Evolutionary conservation across 768 basidiomycete genomes (phyloP), one percentile per base, ranked within the genome.

Genomic region (Hortiboletus campestris): DNA sequence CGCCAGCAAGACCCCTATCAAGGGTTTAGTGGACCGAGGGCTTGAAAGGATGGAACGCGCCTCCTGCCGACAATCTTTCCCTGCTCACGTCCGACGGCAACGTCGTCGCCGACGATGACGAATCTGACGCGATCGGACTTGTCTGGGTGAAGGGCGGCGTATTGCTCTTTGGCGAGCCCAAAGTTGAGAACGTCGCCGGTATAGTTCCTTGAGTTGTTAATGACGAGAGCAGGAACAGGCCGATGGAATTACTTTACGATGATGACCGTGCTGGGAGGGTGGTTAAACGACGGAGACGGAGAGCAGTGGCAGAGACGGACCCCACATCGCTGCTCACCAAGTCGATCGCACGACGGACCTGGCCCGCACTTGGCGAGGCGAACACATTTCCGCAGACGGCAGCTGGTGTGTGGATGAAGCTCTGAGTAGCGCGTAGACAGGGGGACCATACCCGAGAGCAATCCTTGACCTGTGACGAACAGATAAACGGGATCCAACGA

Each of bases 151-250:
- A 77, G 70, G 6, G 90, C 84, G 4, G 89, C 85, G 57, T 88
- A 86, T 61, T 90, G 88, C 64, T 96, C 92, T 61, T 84, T 88
- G 4, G 93, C 93, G 11, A 96, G 80, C 22, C 94, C 94, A 64
- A 96, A 96, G 66, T 94, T 92, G 45, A 96, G 83, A 36, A 94
- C 81, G 62, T 96, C 94, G 17, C 94, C 94, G 0, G 91, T 94
- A 66, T 93, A 93, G 63, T 93, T 93, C 69, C 88, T 91, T 44
- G 47, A 4, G 6, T 11, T 17, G 43, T 71, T 56, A 67, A 49
- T 22, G 20, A 14, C 9, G 11, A 55, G 29, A 45, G 34, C 1
- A 17, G 32, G 51, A 10, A 11, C 19, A 19, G 14, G 32, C 0
- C 3, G 34, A 25, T 16, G 17, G 34, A 31, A 73, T 42, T 68